Evolutionary conservation across 1,139 yeast genomes (phyloP).

Genomic region (Geotrichum reessii): DNA sequence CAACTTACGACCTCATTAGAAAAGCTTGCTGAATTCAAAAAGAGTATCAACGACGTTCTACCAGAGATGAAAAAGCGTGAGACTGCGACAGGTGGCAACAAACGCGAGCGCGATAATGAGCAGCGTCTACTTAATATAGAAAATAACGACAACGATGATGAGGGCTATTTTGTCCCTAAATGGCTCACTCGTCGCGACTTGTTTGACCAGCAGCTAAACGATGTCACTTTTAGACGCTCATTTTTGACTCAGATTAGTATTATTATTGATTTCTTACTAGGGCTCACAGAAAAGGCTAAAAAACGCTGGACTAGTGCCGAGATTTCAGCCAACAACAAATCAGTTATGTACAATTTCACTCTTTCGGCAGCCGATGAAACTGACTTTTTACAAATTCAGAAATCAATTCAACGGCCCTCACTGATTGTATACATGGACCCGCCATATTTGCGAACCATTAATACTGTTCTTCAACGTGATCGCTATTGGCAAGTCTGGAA

Average conservation of each 20-base stretch:
- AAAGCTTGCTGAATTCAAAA: slow-evolving; percentile 22
- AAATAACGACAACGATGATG: slow-evolving; percentile 15
- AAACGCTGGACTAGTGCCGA: slow-evolving; percentile 19
- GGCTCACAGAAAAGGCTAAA: slow-evolving; percentile 23
- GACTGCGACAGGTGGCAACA: slow-evolving; percentile 13
- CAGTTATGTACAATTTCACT: slow-evolving; percentile 27
- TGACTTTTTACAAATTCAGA: slow-evolving; percentile 23
- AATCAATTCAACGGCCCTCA: slow-evolving; percentile 15
- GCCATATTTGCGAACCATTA: slow-evolving; percentile 25
- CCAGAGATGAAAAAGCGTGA: slow-evolving; percentile 17
- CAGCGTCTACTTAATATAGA: slow-evolving; percentile 14
- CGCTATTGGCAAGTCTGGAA: slow-evolving; percentile 38
- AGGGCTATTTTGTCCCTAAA: slow-evolving; percentile 32
- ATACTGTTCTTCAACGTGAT: slow-evolving; percentile 29
- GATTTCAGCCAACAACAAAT: slow-evolving; percentile 27
- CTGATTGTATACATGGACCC: slow-evolving; percentile 18
- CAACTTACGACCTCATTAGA: slow-evolving; percentile 14
- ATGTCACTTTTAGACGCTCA: slow-evolving; percentile 34
- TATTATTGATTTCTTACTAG: slow-evolving; percentile 30
- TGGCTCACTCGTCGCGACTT: slow-evolving; percentile 36
- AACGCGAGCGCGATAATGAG: slow-evolving; percentile 17
- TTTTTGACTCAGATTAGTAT: slow-evolving; percentile 33
- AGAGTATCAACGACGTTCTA: slow-evolving; percentile 20
- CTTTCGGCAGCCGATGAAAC: slow-evolving; percentile 23
- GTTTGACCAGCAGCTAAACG: slow-evolving; percentile 36